These are phyloP conservation scores for Rhexocercosporidium sp. DNA, from an alignment of 2,329 filamentous ascomycete species.

Conservation along the genomic window DNA sequence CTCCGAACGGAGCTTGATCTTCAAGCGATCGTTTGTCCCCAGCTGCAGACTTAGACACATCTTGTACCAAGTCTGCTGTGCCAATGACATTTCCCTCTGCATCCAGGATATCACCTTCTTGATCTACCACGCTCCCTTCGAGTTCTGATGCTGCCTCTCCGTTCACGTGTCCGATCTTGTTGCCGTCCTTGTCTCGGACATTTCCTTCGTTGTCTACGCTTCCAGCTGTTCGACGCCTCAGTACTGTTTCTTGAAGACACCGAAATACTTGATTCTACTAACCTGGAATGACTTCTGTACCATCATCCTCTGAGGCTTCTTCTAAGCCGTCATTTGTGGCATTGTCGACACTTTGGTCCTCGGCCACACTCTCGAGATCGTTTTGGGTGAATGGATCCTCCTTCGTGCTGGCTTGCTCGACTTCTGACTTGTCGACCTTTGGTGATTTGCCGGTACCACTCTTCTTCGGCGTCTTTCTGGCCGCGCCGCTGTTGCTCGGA, in stretches of 20 bases:
- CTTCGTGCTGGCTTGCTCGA: slow-evolving; percentile 2
- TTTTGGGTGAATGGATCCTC: slow-evolving; percentile 6
- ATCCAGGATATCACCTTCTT: slow-evolving; percentile 61
- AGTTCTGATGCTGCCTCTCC: slow-evolving; percentile 69
- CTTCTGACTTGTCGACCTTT: not conserved
- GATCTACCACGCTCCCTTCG: slow-evolving; percentile 53
- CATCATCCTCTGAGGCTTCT: slow-evolving; percentile 28
- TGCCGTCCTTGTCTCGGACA: slow-evolving; percentile 58
- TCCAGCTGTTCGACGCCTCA: slow-evolving; percentile 18
- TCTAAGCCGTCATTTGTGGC: slow-evolving; percentile 16
- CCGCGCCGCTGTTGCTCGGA: slow-evolving; percentile 20
- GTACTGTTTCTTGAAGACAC: not conserved
- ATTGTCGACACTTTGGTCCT: not conserved
- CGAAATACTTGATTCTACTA: not conserved
- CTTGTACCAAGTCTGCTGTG: slow-evolving; percentile 23
- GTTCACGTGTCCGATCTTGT: slow-evolving; percentile 60
- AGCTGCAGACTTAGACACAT: slow-evolving; percentile 17
- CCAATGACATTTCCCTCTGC: slow-evolving; percentile 56
- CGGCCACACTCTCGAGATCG: slow-evolving; percentile 10
- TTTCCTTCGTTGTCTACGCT: slow-evolving; percentile 55
- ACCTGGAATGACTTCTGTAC: slow-evolving; percentile 15
- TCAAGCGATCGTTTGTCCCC: slow-evolving; percentile 59
- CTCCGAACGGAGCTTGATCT: slow-evolving; percentile 48
- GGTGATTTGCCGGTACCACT: not conserved
- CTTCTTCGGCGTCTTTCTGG: slow-evolving; percentile 12